These are phyloP conservation scores for Naganishia liquefaciens DNA, from an alignment of 1,284 basidiomycete genomes.

Conservation along the genomic window DNA sequence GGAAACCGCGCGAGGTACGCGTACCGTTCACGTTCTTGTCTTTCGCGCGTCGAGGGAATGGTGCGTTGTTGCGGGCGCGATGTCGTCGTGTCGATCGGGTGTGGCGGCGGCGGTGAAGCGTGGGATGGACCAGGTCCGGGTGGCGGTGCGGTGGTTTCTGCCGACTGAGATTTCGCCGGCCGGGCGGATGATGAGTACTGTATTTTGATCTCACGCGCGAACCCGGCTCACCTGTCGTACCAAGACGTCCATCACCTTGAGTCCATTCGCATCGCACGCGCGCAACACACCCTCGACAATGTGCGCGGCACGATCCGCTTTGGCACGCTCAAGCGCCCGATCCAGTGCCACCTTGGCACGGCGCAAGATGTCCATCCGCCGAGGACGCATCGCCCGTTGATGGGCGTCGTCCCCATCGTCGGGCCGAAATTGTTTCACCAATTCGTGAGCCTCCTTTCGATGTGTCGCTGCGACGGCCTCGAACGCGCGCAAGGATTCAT, in stretches of 20 bases:
- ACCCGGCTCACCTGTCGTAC: slow-evolving; percentile 1
- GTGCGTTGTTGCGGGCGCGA: background rate
- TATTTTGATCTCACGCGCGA: background rate
- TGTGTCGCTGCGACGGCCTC: background rate
- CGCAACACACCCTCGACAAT: slow-evolving; percentile 4
- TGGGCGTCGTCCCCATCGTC: too few relatives aligned
- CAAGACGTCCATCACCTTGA: slow-evolving; percentile 13
- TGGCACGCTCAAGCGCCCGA: background rate
- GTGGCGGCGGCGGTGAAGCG: background rate
- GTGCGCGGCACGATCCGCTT: background rate
- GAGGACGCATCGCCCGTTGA: slow-evolving; percentile 1
- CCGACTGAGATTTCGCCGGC: background rate
- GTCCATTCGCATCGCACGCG: slow-evolving; percentile 7
- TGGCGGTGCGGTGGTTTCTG: background rate
- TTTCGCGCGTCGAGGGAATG: background rate
- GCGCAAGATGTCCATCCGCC: background rate
- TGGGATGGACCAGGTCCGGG: background rate
- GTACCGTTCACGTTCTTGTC: background rate
- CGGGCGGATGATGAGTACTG: background rate
- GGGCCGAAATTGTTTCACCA: slow-evolving; percentile 3
- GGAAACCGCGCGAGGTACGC: slow-evolving; percentile 5
- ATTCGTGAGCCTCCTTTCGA: slow-evolving; percentile 9
- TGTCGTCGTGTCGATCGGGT: background rate
- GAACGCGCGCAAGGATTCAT: background rate
- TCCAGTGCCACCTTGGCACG: slow-evolving; percentile 2